Base-by-base conservation (phyloP, 2,329 filamentous ascomycete species). In the Cordyceps pruinosa region DNA sequence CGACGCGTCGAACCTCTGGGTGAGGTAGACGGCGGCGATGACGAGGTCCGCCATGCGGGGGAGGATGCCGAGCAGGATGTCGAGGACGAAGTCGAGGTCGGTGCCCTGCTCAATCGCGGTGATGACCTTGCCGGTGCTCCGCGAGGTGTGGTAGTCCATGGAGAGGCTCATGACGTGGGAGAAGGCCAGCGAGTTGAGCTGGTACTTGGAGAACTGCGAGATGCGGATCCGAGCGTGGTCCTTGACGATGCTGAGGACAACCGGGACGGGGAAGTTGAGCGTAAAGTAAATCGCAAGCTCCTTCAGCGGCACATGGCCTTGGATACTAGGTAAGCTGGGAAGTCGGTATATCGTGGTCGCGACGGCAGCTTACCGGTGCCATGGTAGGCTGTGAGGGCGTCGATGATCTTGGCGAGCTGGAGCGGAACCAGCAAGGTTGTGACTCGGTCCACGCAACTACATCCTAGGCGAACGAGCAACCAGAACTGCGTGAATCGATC, bases 101-200 rank as follows among this genome's bases (percentile, higher is more conserved):
- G 77, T 74, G 2, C 83, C 85, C 63, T 85, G 83, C 57, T 78
- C 75, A n/a, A 88, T 78, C 12, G 83, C 79, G 59, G 81, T 79
- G 63, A 82, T 79, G 1, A 88, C 72, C 58, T 85, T 80, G 3
- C 81, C 83, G 2, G 82, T 83, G 53, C 79, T 77, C 65, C 85
- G 86, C 52, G 77, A 77, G 44, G 81, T 81, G 66, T 89, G 85
- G 58, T 87, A 88, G 61, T 88, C 84, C 71, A 85, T 85, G 0
- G 83, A 86, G 5, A 88, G 75, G 35, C 73, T 75, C 79, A 89
- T 84, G 48, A 88, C 76, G 61, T 88, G 84, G 53, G 79, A 75
- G 67, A 87, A 88, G 0, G 84, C 52, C 17, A 61, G 37, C 6
- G 77, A 76, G 17, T 76, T 81, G 48, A 88, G 76, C 35, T 76